Evolutionary conservation across 2,329 filamentous ascomycete genomes (phyloP).

Genomic region (Ceratocystis lukuohia): DNA sequence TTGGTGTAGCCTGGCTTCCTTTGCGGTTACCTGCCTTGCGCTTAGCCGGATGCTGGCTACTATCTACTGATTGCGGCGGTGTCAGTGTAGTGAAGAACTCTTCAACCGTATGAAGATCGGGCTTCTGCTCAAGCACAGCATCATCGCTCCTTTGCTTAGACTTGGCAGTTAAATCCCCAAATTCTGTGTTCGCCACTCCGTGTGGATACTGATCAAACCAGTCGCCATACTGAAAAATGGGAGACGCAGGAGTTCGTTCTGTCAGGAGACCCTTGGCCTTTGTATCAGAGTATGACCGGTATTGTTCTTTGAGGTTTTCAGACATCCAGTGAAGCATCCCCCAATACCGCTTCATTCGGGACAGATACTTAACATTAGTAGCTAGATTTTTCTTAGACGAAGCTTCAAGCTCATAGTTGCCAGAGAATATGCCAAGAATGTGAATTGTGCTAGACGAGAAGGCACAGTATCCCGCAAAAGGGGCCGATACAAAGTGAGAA

Average conservation of each 20-base stretch:
- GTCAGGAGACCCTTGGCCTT: slow-evolving; percentile 36
- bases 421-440: slow-evolving; percentile 80
- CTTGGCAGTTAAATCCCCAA: slow-evolving; percentile 57
- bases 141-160: slow-evolving; percentile 73
- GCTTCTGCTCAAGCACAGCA: slow-evolving; percentile 75
- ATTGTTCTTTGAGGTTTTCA: slow-evolving; percentile 81
- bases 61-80: slow-evolving; percentile 43
- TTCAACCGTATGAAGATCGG: slow-evolving; percentile 83
- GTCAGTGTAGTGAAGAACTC: slow-evolving; percentile 81
- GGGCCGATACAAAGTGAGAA: slow-evolving; percentile 63
- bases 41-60: slow-evolving; percentile 24
- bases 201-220: slow-evolving; percentile 96
- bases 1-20: not conserved
- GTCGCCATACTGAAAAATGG: slow-evolving; percentile 75
- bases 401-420: slow-evolving; percentile 60
- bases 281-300: slow-evolving; percentile 72
- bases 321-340: slow-evolving; percentile 97
- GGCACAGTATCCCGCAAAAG: slow-evolving; percentile 88
- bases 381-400: slow-evolving; percentile 72
- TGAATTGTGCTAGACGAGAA: slow-evolving; percentile 93
- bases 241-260: slow-evolving; percentile 33
- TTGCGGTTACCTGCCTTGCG: slow-evolving; percentile 25
- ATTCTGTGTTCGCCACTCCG: slow-evolving; percentile 73
- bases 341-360: slow-evolving; percentile 95
- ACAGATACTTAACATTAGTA: slow-evolving; percentile 78